Evolutionary conservation across 2,329 filamentous ascomycete genomes (phyloP).

Genomic region (Lecanicillium sp.): DNA sequence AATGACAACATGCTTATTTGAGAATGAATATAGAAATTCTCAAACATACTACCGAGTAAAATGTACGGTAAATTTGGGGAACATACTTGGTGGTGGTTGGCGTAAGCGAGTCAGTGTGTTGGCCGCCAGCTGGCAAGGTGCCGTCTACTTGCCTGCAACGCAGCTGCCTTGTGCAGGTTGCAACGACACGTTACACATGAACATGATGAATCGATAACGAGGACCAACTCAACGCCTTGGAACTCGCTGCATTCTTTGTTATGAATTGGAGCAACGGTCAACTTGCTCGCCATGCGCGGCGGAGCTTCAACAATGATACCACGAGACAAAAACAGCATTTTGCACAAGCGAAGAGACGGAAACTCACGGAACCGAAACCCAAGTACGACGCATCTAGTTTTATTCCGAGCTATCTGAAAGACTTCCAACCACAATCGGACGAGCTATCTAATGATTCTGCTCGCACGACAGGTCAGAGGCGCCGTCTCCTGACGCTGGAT

Average conservation of each 20-base stretch:
- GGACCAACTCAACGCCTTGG: too few relatives aligned
- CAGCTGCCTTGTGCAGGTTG: slow-evolving; percentile 2
- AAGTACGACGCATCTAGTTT: slow-evolving; percentile 15
- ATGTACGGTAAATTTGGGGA: too few relatives aligned
- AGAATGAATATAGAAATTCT: background rate
- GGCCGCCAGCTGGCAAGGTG: slow-evolving; percentile 10
- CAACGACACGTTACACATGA: slow-evolving; percentile 1
- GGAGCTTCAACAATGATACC: slow-evolving; percentile 27
- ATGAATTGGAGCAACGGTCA: slow-evolving; percentile 40
- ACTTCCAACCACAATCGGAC: background rate
- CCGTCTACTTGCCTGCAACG: background rate
- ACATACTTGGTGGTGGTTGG: too few relatives aligned
- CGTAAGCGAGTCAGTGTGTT: too few relatives aligned
- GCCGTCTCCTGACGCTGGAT: background rate
- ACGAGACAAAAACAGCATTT: slow-evolving; percentile 34
- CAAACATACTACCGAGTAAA: too few relatives aligned
- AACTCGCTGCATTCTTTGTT: too few relatives aligned
- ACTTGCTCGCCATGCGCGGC: slow-evolving; percentile 31
- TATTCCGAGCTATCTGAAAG: slow-evolving; percentile 23
- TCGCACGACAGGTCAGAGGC: background rate
- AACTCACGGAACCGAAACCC: background rate
- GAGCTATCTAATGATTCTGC: background rate
- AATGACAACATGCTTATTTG: too few relatives aligned
- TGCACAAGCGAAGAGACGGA: slow-evolving; percentile 23
- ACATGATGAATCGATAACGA: background rate